Base-by-base conservation (phyloP, 148 eudicot genomes). In the Fagopyrum tataricum region DNA sequence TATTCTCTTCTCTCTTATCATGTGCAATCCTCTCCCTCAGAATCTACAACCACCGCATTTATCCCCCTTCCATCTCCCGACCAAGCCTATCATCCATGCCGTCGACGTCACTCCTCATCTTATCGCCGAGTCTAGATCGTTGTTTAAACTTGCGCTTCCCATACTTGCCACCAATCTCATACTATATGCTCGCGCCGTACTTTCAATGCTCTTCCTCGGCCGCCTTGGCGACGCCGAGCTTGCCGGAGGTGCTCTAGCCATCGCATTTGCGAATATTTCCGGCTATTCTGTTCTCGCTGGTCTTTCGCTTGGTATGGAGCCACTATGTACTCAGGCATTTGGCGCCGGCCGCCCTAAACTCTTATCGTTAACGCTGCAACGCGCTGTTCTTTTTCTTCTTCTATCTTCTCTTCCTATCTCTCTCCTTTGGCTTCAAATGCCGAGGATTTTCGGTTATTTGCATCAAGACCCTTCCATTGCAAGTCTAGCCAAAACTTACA, bases 201-300 rank as follows among this genome's bases (percentile, higher is more conserved):
- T 68, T 47, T 68, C 71, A 0, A 68, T 91, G 94, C 79, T 91
- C 26, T 91, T 86, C 74, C 73, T 91, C 3, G 97, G 97, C 70
- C 85, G 79, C 67, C 81, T 89, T 24, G 97, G 92, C 6, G 88
- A 86, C 10, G 61, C 71, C 0, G 87, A 85, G 58, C 84, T 91
- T 8, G 97, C 97, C 6, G 97, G 87, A 17, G 97, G 97, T 40
- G 82, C 95, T 0, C 84, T 91, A 17, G 92, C 97, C 79, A 85
- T 91, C 49, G 97, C 97, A 1, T 87, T 89, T 67, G 95, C 97
- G 3, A 91, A 91, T 76, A 91, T 91, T 13, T 85, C 88, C 31
- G 97, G 97, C n/a, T 88, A 89, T 41, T 91, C 97, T n/a, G 89
- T 91, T 5, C 80, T 87, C 18, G 84, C 92, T 7, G 97, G 97